A percentile compares a stretch with the other conserved stretches of the same genome.
These are phyloP conservation scores for Phytophthora sp. DNA, from an alignment of 352 stramenopile genomes.

Conservation along the genomic window DNA sequence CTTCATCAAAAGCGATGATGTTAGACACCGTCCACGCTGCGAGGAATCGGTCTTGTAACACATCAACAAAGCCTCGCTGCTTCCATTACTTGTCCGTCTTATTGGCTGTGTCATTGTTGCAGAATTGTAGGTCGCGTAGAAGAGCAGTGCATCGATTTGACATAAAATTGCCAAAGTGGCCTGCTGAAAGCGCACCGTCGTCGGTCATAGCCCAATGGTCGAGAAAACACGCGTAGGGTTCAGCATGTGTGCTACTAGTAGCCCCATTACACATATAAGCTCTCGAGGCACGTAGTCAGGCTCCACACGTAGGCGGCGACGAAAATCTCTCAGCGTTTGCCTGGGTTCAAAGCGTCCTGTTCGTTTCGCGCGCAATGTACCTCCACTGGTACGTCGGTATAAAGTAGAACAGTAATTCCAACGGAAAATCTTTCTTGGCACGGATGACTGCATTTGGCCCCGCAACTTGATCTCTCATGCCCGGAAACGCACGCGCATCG, in stretches of 20 bases:
- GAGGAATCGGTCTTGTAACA: background rate
- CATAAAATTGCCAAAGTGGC: no score
- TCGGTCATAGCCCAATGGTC: background rate
- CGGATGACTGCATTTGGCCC: background rate
- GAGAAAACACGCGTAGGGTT: background rate
- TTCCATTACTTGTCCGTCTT: background rate
- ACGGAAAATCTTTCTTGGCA: background rate
- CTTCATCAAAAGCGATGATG: background rate
- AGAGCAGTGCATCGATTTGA: no score
- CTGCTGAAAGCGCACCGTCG: no score
- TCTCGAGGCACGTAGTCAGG: background rate
- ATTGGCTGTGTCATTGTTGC: background rate
- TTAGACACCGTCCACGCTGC: background rate
- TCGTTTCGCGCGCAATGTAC: background rate
- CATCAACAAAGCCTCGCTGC: background rate
- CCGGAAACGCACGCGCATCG: background rate
- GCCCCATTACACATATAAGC: no score
- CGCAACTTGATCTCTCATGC: background rate
- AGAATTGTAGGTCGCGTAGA: no score
- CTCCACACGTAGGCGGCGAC: background rate
- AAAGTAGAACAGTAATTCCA: background rate
- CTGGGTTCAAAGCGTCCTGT: no score
- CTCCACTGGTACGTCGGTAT: background rate
- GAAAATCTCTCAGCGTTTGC: background rate
- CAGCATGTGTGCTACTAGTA: background rate